Base-by-base conservation (phyloP, 2,329 filamentous ascomycete genomes). In the Parastagonospora nodorum region DNA sequence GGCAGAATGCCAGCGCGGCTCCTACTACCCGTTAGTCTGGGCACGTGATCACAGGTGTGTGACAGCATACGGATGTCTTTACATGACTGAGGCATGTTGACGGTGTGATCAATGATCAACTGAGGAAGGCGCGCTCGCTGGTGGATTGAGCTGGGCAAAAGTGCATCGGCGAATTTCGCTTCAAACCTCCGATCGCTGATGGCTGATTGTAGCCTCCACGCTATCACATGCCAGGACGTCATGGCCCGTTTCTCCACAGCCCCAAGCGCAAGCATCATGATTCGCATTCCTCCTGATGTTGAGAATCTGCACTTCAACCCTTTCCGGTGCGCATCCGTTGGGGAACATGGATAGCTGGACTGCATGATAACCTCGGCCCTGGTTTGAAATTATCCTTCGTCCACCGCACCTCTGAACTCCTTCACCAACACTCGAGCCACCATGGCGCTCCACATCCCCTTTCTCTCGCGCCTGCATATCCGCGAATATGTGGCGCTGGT, bases 1-100 rank as follows among this genome's bases (percentile, higher is more conserved):
- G 90, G 78, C 94, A 99, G 80, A 90, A 83, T 57, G 94, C 94
- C 68, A 99, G 85, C 15, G 94, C 94, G 57, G 89, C 88, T 77
- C 93, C 93, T 97, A 74, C 56, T 19, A 4, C 5, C 43, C 42
- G 29, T 35, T 40, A 28, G 35, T 32, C 45, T 38, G 33, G 10
- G 12, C 11, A 29, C 27, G 38, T 27, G 35, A 35, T 11, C 3
- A 32, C 31, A 30, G 5, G 11, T 8, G 14, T 10, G 12, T 27
- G 40, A 14, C 45, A 11, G 38, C 90, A 63, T 84, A 97, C 93
- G 87, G 73, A 99, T 90, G 76, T 97, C 93, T 85, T 92, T 90
- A 80, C 94, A 99, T 57, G 93, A 97, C 75, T 89, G 92, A 51
- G 93, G 92, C 94, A 97, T 96, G 16, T 27, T 63, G 55, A 46